Base-by-base conservation (phyloP, 352 stramenopile species). In the Phytophthora rubi region DNA sequence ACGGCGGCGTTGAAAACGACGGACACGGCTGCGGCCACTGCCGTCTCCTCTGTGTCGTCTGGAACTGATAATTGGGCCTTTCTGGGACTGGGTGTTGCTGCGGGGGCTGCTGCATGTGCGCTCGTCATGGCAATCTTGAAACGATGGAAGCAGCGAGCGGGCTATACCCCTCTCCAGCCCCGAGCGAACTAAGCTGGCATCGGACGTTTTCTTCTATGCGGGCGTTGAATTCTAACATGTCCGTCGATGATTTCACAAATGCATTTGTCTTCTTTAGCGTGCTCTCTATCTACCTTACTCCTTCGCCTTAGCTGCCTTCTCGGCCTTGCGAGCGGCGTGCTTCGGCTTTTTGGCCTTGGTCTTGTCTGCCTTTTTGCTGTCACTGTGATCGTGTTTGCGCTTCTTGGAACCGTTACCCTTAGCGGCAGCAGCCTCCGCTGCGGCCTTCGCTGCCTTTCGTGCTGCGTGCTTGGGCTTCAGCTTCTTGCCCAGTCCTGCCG, bases 281-380 rank as follows among this genome's bases (percentile, higher is more conserved):
- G 35, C 55, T 49, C 16, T 66, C 47, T 52, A 44, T 68, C 65
- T 76, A 79, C 59, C 72, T 75, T 44, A 44, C 37, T 44, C 37
- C 45, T 83, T 81, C 58, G 86, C 74, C 47, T 83, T 81, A 53
- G 86, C 80, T 12, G 83, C 77, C 1, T 85, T 70, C 30, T 79
- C 79, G 2, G 82, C 83, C 58, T 94, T 94, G 32, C 80, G 82
- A 0, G 83, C 83, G 5, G 83, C 82, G 60, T 92, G 80, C 73
- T 93, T 94, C 2, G 85, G 80, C 74, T 93, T 94, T 45, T 87
- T 87, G 2, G 65, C 61, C 70, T 89, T 89, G 7, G 63, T 23
- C 42, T 85, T 82, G 4, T 58, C 48, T 30, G 45, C 59, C 45
- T 67, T 72, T 39, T 71, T 69, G 47, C 59, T 70, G 30, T 66